These are phyloP conservation scores for Pythium chondricola DNA, from an alignment of 352 stramenopile genomes.

Conservation along the genomic window DNA sequence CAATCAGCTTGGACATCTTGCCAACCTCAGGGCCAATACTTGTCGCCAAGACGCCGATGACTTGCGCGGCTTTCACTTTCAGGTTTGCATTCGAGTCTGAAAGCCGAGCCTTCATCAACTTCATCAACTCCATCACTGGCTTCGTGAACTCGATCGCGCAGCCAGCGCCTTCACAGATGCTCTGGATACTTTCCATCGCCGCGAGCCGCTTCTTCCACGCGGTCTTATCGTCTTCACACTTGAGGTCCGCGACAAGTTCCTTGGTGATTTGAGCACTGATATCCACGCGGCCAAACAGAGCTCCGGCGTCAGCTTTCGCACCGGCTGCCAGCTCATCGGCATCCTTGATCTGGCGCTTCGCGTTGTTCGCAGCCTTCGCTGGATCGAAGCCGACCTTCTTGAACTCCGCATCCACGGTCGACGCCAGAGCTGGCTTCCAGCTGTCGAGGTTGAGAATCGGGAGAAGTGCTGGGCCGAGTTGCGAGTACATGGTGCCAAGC, in stretches of 20 bases:
- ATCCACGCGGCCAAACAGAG: conserved; percentile 70
- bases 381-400: conserved; percentile 77
- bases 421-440: conserved; percentile 77
- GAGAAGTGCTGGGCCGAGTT: conserved; percentile 71
- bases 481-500: conserved; percentile 76
- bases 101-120: conserved; percentile 66
- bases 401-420: conserved; percentile 76
- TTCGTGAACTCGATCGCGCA: conserved; percentile 83
- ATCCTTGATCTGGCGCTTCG: conserved; percentile 67
- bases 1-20: conserved; percentile 81
- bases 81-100: conserved; percentile 84
- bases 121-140: conserved; percentile 68
- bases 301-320: conserved; percentile 34
- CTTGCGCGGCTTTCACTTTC: conserved; percentile 80
- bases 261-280: conserved; percentile 81
- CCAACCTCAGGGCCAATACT: conserved; percentile 70
- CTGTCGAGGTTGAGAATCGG: conserved; percentile 77
- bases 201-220: conserved; percentile 82
- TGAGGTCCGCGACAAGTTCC: conserved; percentile 81
- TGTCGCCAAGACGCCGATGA: conserved; percentile 70
- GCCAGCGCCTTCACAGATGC: conserved; percentile 68
- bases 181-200: conserved; percentile 74
- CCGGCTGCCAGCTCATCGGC: conserved; percentile 37
- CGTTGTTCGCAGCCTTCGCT: conserved; percentile 36
- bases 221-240: conserved; percentile 78